Evolutionary conservation across 1,284 basidiomycete genomes (phyloP).

Genomic region (Fomitiporia mediterranea): DNA sequence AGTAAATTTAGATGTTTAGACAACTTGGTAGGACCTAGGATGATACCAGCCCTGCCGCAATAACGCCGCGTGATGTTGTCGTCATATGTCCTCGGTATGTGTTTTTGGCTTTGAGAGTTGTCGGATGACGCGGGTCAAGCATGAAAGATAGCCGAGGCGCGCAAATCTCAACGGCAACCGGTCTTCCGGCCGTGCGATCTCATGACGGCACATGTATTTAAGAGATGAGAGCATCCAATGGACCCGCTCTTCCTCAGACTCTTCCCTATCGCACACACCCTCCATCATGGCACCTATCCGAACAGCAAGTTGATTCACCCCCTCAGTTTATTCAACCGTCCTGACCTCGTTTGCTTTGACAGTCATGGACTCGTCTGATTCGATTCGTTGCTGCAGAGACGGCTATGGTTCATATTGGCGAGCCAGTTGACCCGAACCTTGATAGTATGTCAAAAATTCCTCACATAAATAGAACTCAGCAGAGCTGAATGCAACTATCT

Average conservation of each 20-base stretch:
- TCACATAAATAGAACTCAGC: background rate
- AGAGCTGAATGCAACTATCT: background rate
- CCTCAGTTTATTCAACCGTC: background rate
- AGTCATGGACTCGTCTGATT: constrained; percentile 79
- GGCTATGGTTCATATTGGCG: constrained; percentile 66
- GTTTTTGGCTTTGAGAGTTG: background rate
- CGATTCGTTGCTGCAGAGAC: constrained; percentile 82
- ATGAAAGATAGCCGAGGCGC: background rate
- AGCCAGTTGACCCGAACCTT: constrained; percentile 62
- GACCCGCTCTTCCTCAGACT: background rate
- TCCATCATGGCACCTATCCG: constrained; percentile 52
- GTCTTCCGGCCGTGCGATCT: background rate
- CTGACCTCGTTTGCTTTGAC: background rate
- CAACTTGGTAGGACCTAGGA: too few relatives aligned
- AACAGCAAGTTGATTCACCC: constrained; percentile 39
- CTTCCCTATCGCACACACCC: constrained; percentile 8
- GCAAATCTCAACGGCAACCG: background rate
- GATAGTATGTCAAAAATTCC: constrained; percentile 46
- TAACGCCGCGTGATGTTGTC: background rate
- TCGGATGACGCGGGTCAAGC: background rate
- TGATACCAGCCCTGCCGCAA: too few relatives aligned
- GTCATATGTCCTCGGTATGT: background rate
- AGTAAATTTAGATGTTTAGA: too few relatives aligned
- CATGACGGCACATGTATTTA: constrained; percentile 12
- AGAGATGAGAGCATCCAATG: background rate